Conservation (phyloP, 352 stramenopile genomes). For the Phytopythium boreale region DNA sequence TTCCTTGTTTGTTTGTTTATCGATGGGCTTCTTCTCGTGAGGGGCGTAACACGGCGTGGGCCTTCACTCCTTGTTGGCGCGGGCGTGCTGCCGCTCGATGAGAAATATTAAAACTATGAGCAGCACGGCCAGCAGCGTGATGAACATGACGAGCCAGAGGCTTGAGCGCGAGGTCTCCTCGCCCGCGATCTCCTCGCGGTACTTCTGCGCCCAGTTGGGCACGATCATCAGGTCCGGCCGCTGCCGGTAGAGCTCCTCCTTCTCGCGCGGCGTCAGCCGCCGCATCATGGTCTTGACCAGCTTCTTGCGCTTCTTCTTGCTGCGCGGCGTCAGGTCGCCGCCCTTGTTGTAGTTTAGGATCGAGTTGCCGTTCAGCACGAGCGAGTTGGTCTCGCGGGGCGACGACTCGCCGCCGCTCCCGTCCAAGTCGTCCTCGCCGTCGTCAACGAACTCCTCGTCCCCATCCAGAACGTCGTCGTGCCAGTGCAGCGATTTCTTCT, state of each 20-base stretch:
- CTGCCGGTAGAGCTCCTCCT: slow-evolving; percentile 81
- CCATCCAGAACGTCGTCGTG: slow-evolving; percentile 74
- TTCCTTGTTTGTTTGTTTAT: neutral
- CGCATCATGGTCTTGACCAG: slow-evolving; percentile 73
- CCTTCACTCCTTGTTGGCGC: slow-evolving; percentile 10
- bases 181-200: slow-evolving; percentile 77
- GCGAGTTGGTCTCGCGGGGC: slow-evolving; percentile 39
- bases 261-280: slow-evolving; percentile 72
- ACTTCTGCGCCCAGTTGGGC: slow-evolving; percentile 88
- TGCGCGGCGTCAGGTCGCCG: slow-evolving; percentile 52
- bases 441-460: slow-evolving; percentile 76
- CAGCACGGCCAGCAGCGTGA: slow-evolving; percentile 61
- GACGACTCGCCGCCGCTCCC: slow-evolving; percentile 3
- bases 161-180: slow-evolving; percentile 70
- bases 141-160: slow-evolving; percentile 74
- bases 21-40: neutral
- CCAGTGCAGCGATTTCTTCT: slow-evolving; percentile 64
- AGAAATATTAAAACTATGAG: slow-evolving; percentile 79
- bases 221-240: slow-evolving; percentile 86
- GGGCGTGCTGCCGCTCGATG: slow-evolving; percentile 53
- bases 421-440: slow-evolving; percentile 30
- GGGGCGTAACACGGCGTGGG: neutral
- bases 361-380: slow-evolving; percentile 51
- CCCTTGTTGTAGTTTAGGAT: slow-evolving; percentile 60
- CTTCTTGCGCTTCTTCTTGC: slow-evolving; percentile 84